phyloP scores from a whole-genome alignment of 2,329 filamentous ascomycete genomes.

The Leptographium radiaticola region DNA sequence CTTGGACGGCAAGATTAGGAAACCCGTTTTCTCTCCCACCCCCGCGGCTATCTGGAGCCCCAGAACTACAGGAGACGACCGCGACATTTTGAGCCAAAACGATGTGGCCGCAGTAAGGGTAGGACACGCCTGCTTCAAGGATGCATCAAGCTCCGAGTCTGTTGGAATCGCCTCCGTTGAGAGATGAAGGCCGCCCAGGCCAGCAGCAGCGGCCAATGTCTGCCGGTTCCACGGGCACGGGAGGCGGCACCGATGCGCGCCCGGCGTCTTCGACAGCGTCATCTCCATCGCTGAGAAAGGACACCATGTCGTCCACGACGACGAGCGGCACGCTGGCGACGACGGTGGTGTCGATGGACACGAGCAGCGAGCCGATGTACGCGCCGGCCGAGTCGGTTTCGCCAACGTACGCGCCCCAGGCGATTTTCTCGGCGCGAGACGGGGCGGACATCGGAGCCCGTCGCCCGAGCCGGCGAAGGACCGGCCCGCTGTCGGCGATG shows the following conservation, averaged over 20 bases:
- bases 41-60: not conserved
- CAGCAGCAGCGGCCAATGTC: slow-evolving; percentile 13
- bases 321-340: slow-evolving; percentile 37
- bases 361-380: slow-evolving; percentile 35
- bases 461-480: slow-evolving; percentile 43
- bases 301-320: slow-evolving; percentile 40
- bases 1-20: not conserved
- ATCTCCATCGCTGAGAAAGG: slow-evolving; percentile 27
- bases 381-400: slow-evolving; percentile 34
- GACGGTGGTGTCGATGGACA: slow-evolving; percentile 29
- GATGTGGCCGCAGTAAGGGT: not conserved
- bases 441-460: slow-evolving; percentile 39
- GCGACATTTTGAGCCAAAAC: not conserved
- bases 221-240: slow-evolving; percentile 4
- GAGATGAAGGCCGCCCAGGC: slow-evolving; percentile 13
- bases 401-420: slow-evolving; percentile 31
- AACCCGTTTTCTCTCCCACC: not conserved
- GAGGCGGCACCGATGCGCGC: slow-evolving; percentile 7
- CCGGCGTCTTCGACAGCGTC: slow-evolving; percentile 14
- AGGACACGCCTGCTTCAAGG: slow-evolving; percentile 6
- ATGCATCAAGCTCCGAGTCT: slow-evolving; percentile 21
- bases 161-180: slow-evolving; percentile 18
- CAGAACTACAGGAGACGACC: not conserved
- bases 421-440: slow-evolving; percentile 43
- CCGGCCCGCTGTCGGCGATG: slow-evolving; percentile 43